Base-by-base conservation (phyloP, 306 rosid genomes). In the Myrica gale region DNA sequence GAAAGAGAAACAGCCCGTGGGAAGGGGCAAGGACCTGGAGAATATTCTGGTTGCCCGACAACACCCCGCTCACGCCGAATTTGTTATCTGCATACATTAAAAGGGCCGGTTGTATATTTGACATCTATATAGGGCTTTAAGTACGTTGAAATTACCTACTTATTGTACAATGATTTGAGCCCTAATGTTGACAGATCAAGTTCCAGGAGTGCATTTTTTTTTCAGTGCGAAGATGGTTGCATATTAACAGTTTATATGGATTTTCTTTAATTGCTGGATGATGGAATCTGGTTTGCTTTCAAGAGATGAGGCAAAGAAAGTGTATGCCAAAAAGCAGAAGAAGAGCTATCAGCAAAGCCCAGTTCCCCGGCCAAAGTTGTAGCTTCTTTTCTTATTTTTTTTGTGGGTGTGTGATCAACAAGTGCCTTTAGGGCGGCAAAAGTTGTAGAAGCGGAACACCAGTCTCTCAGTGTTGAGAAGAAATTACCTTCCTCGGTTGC, bases 221-320 rank as follows among this genome's bases (percentile, higher is more conserved):
- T 47, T 47, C 11, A 9, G 51, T 2, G 51, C 11, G 8, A 62
- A 62, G 48, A 39, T 17, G 1, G 43, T 61, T 61, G 68, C 68
- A 61, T 21, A 26, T 26, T 61, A 43, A 19, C 26, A 62, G 53
- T 2, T 65, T 41, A 57, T 48, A 58, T 21, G 58, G 58, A 42
- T 6, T 75, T 71, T 71, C 43, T 84, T 32, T 73, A 37, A 74
- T 68, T 83, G 70, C 90, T 91, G 96, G 97, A 81, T 91, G 92
- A 90, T 94, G 98, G 98, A 94, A 55, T 86, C 89, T 3, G 98
- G 94, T 54, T 90, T 94, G 84, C 88, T 91, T 82, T 69, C 95
- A 39, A 79, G 86, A 77, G 90, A 85, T 20, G 70, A 79, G 70
- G 97, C 97, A 10, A 81, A 76, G 87, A 75, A 80, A 85, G 89